These are phyloP conservation scores for Alternaria gansuensis DNA, from an alignment of 2,329 filamentous ascomycete species.

Conservation along the genomic window DNA sequence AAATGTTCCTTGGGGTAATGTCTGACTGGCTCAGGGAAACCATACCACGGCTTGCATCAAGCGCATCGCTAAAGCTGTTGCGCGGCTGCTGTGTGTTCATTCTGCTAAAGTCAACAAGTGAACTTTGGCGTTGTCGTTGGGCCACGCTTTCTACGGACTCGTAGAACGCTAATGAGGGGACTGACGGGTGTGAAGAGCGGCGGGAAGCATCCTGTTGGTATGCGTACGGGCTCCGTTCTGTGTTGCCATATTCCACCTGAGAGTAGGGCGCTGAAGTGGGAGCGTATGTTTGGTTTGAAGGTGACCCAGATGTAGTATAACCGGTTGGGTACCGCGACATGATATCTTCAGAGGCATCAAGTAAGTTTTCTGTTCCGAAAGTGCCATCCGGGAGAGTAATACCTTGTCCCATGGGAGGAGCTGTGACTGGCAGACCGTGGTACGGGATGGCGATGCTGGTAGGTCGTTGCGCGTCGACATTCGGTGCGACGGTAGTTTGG, in stretches of 20 bases:
- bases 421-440: conserved; percentile 76
- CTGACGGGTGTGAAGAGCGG: conserved; percentile 87
- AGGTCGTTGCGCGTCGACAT: conserved; percentile 61
- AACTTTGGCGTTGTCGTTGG: conserved; percentile 64
- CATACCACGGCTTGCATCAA: conserved; percentile 94
- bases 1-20: conserved; percentile 80
- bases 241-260: conserved; percentile 73
- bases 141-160: conserved; percentile 54
- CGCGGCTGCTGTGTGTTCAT: conserved; percentile 66
- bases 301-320: conserved; percentile 74
- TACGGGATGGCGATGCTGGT: conserved; percentile 74
- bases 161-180: conserved; percentile 64
- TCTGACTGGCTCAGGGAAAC: conserved; percentile 90
- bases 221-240: conserved; percentile 62
- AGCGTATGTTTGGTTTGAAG: conserved; percentile 72
- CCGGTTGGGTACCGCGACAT: conserved; percentile 74
- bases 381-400: conserved; percentile 71
- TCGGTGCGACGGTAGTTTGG: conserved; percentile 70
- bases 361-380: conserved; percentile 72
- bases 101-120: conserved; percentile 71
- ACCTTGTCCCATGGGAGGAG: conserved; percentile 74
- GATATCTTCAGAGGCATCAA: conserved; percentile 78
- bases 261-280: conserved; percentile 77
- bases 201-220: conserved; percentile 67
- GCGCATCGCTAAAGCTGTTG: conserved; percentile 82